phyloP scores from a whole-genome alignment of 2,329 filamentous ascomycete species.

The Aspergillus oerlinghausenensis region DNA sequence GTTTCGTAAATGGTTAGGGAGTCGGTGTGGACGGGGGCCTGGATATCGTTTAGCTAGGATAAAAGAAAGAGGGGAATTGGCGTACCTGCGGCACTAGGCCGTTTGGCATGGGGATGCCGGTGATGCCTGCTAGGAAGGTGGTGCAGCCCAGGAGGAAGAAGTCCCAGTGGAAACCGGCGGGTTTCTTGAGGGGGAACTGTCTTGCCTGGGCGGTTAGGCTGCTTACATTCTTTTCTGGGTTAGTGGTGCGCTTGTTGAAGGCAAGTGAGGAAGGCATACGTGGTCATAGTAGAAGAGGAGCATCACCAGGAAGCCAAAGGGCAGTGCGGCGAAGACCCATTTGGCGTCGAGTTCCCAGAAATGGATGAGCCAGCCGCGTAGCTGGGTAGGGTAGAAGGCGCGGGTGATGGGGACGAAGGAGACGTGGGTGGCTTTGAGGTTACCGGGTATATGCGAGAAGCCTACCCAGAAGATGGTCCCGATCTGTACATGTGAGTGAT shows the following conservation, averaged over 20 bases:
- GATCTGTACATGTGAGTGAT: slow-evolving; percentile 25
- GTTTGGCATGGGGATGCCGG: slow-evolving; percentile 73
- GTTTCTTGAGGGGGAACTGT: slow-evolving; percentile 72
- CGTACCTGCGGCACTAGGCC: slow-evolving; percentile 56
- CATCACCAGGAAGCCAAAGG: slow-evolving; percentile 74
- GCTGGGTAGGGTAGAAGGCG: slow-evolving; percentile 69
- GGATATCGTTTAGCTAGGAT: too few species aligned
- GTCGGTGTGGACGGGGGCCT: slow-evolving; percentile 56
- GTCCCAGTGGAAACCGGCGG: slow-evolving; percentile 79
- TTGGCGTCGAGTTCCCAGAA: slow-evolving; percentile 70
- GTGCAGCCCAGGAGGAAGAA: slow-evolving; percentile 72
- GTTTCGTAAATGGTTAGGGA: slow-evolving; percentile 66
- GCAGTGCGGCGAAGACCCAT: slow-evolving; percentile 73
- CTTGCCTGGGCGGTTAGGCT: slow-evolving; percentile 71
- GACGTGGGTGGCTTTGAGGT: slow-evolving; percentile 64
- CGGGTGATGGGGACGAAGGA: slow-evolving; percentile 68
- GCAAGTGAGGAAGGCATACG: slow-evolving; percentile 56
- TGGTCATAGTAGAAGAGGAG: slow-evolving; percentile 85
- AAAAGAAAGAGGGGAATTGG: too few species aligned
- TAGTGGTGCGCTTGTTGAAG: background rate
- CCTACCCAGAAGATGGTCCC: slow-evolving; percentile 73
- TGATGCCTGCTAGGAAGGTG: slow-evolving; percentile 65
- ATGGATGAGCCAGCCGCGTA: slow-evolving; percentile 68
- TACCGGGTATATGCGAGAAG: slow-evolving; percentile 73
- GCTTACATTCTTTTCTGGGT: slow-evolving; percentile 56